Base-by-base conservation (phyloP, 345 rosid genomes). In the Populus euphratica region DNA sequence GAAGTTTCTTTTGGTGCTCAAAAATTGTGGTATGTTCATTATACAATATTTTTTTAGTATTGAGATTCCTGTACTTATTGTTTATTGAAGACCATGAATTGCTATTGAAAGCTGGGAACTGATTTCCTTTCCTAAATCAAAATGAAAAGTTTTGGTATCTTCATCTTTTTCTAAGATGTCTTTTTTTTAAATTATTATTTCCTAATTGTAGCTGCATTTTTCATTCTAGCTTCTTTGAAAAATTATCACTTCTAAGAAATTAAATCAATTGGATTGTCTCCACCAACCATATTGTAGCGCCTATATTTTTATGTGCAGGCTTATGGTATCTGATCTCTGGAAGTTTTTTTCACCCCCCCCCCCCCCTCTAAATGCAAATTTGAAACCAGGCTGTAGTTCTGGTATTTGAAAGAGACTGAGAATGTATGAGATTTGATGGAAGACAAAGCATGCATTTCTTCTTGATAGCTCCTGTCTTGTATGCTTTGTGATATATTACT, bases 1-100 rank as follows among this genome's bases (percentile, higher is more conserved):
- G 75, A 90, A 87, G 80, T 87, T 89, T 79, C 91, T 96, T 76
- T 65, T 71, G 73, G 79, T 79, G 43, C 78, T 90, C 43, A 85
- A 85, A 84, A 75, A 67, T 18, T 65, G 70, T 85, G 92, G 97
- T 92, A 92, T 47, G 82, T 59, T 77, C 50, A 41, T 76, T 47
- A 50, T 27, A 35, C 7, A 4, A 62, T 35, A 27, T 56, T 67
- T 80, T 79, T 69, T 59, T 76, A 6, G 61, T 25, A 12, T 52
- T 39, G 44, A 52, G 59, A 73, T 23, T 69, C 21, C 35, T 77
- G 3, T 16, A 25, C 25, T 72, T 41, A 65, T 73, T 43, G 21
- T 47, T 8, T 56, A 29, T 36, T 64, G 61, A 44, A 61, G 64
- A 41, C 43, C 65, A 43, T 56, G 66, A 44, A 33, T 69, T 33